These are phyloP conservation scores for Xylariaceae sp. DNA, from an alignment of 2,329 filamentous ascomycete genomes.

Conservation along the genomic window DNA sequence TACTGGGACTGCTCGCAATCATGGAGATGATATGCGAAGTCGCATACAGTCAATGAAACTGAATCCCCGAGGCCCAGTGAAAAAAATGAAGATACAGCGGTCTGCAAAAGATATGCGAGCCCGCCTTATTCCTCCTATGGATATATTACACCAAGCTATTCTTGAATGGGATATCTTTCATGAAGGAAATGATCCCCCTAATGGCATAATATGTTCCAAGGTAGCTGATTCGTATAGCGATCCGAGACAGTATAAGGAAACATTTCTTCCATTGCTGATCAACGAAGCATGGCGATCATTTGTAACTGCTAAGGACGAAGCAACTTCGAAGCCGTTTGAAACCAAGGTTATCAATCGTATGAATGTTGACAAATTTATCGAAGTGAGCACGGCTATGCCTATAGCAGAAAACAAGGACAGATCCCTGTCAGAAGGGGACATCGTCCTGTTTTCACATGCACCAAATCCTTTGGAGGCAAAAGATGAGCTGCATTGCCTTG, in stretches of 20 bases:
- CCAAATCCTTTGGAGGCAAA: conserved; percentile 71
- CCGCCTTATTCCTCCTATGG: conserved; percentile 86
- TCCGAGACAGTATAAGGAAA: conserved; percentile 80
- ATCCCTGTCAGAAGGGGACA: conserved; percentile 80
- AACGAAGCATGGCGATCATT: conserved; percentile 97
- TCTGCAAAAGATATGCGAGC: conserved; percentile 94
- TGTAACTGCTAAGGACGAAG: conserved; percentile 86
- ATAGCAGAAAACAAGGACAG: conserved; percentile 73
- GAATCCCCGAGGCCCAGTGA: conserved; percentile 73
- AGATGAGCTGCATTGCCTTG: conserved; percentile 79
- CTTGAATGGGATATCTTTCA: conserved; percentile 97
- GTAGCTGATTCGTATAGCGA: conserved; percentile 81
- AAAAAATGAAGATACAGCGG: conserved; percentile 79
- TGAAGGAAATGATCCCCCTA: conserved; percentile 82
- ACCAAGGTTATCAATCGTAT: conserved; percentile 87
- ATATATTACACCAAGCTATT: conserved; percentile 81
- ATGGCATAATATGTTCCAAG: conserved; percentile 71
- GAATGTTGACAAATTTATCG: conserved; percentile 90
- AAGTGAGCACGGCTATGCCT: conserved; percentile 85
- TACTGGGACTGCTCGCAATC: conserved; percentile 54
- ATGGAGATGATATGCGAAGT: conserved; percentile 53
- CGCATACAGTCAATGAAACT: conserved; percentile 57
- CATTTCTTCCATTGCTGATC: conserved; percentile 87
- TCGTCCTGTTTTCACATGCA: conserved; percentile 81
- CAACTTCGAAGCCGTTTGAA: conserved; percentile 78